Evolutionary conservation across 495 filamentous ascomycete species (phyloP), one percentile per base, ranked within the genome.

Genomic region (Trichoderma erinaceum): DNA sequence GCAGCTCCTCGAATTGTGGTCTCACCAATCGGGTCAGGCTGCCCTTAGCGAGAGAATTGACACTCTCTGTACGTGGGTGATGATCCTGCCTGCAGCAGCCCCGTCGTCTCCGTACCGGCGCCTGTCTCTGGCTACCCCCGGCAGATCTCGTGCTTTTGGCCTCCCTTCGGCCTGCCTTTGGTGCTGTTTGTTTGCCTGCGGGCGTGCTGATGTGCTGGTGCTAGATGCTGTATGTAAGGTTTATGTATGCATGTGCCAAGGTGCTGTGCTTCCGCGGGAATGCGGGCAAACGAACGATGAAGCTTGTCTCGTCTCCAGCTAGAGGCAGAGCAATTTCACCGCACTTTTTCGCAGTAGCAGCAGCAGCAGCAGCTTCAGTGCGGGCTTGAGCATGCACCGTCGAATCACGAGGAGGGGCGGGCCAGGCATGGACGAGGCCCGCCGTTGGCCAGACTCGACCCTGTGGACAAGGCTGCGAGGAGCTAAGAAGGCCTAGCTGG

Each of bases 351-450:
- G 35, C 35, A 38, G 32, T 35, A 6, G 32, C 32, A 46, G 23
- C 56, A 29, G 25, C 56, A 3, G 21, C 8, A 23, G 18, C 2
- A 32, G 29, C 29, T 29, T 29, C 29, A 61, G 56, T n/a, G n/a
- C 56, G 56, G 56, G 56, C 56, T 61, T 21, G 56, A 61, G 56
- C 56, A 61, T 32, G 56, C 56, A 61, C 56, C 25, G 56, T 32
- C 56, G 6, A 61, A 61, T 61, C 56, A 61, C 56, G 56, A 32
- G 44, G 44, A 48, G 56, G 56, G 56, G 56, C 25, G 56, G 56
- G 56, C 27, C 25, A 61, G 35, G 56, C 56, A 61, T 61, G 56
- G 56, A 32, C 56, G 56, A 61, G 56, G 56, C 56, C 56, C 56
- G 56, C 56, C 56, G 56, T 61, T 61, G 56, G 56, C 56, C 27